A percentile compares a stretch with the other conserved stretches of the same genome.
Conservation (phyloP, 2,329 filamentous ascomycete species). For the Fusarium albidum region DNA sequence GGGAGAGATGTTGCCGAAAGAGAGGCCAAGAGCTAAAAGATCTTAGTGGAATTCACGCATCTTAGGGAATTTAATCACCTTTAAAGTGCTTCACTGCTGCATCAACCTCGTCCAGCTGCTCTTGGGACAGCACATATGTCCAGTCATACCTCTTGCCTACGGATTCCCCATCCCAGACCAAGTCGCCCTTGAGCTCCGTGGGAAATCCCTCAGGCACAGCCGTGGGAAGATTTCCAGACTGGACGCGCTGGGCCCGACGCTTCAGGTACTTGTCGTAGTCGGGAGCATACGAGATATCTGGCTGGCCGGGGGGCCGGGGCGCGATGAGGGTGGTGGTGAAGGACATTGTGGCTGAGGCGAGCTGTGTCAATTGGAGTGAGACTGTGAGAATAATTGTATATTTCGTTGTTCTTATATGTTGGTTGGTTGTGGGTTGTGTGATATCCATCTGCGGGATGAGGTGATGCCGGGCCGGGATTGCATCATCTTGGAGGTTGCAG, state of each 20-base stretch:
- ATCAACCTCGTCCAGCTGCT: conserved; percentile 15
- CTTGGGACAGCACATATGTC: conserved; percentile 10
- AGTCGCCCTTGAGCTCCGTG: conserved; percentile 3
- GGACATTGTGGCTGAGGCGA: conserved; percentile 16
- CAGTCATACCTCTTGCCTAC: conserved; percentile 18
- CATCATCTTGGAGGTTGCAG: conserved; percentile 6
- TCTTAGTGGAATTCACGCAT: not conserved
- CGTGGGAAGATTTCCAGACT: not conserved
- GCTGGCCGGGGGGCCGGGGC: conserved; percentile 20
- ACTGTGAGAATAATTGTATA: not conserved
- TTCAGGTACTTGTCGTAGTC: conserved; percentile 18
- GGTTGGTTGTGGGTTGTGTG: not conserved
- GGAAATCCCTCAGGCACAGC: conserved; percentile 19
- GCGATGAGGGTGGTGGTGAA: conserved; percentile 7
- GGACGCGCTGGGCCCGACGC: not conserved
- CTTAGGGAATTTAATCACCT: not conserved
- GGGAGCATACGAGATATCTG: conserved; percentile 25
- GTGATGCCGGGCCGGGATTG: conserved; percentile 15
- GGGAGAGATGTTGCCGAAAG: conserved; percentile 47
- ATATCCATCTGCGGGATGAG: conserved; percentile 13
- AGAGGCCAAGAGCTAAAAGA: not conserved
- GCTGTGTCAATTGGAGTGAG: not conserved
- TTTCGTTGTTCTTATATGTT: conserved; percentile 5
- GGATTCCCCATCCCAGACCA: conserved; percentile 27
- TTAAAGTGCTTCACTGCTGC: conserved; percentile 19